Conservation (phyloP, 1,284 basidiomycete species). For the Vanrija pseudolonga region DNA sequence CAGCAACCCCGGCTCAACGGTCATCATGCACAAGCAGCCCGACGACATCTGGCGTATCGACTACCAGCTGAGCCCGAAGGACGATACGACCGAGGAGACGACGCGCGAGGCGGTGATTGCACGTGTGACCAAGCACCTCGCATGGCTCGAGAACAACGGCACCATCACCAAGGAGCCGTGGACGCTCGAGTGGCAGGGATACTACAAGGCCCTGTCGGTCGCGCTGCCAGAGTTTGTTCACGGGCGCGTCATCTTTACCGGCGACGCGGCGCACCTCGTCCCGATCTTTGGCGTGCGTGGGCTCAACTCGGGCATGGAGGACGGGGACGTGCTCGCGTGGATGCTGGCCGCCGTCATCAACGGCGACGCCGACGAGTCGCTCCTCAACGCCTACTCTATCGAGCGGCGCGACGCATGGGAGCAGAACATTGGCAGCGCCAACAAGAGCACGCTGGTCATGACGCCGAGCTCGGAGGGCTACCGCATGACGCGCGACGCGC, state of each 20-base stretch:
- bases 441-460: conserved; percentile 19
- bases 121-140: conserved; percentile 17
- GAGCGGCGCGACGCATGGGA: conserved; percentile 20
- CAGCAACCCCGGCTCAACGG: conserved; percentile 14
- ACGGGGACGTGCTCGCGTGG: conserved; percentile 18
- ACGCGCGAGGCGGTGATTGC: conserved; percentile 12
- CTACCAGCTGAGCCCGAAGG: conserved; percentile 15
- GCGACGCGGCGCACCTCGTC: conserved; percentile 19
- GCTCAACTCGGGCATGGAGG: conserved; percentile 19
- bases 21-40: conserved; percentile 24
- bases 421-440: conserved; percentile 18
- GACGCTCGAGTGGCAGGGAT: conserved; percentile 19
- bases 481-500: conserved; percentile 15
- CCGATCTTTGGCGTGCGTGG: conserved; percentile 21
- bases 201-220: conserved; percentile 21
- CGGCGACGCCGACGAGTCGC: conserved; percentile 9
- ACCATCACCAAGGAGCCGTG: conserved; percentile 19
- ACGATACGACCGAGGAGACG: conserved; percentile 14
- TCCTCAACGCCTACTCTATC: conserved; percentile 13
- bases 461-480: conserved; percentile 17
- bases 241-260: conserved; percentile 14
- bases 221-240: conserved; percentile 11
- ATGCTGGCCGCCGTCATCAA: conserved; percentile 12
- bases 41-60: conserved; percentile 22
- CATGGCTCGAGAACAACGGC: conserved; percentile 21